Percentiles rank a stretch among this genome's conserved stretches.
phyloP scores from a whole-genome alignment of 2,329 filamentous ascomycete species.

The Colletotrichum eleusines region DNA sequence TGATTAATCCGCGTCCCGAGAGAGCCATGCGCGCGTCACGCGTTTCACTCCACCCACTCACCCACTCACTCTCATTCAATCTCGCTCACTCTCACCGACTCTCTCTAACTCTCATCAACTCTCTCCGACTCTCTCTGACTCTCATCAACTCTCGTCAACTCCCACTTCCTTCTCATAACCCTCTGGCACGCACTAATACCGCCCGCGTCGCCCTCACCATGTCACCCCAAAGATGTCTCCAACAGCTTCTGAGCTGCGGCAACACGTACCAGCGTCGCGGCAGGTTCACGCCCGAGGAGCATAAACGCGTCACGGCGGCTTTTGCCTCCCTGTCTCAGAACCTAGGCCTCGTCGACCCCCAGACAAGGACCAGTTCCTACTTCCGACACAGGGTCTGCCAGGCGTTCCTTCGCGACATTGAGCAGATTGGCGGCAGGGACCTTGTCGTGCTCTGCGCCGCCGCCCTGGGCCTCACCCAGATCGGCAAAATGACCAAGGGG shows the following conservation, averaged over 20 bases:
- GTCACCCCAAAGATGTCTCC: not conserved
- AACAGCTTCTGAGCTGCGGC: not conserved
- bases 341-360: not conserved
- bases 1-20: not conserved
- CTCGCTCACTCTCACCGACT: not conserved
- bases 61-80: conserved; percentile 3
- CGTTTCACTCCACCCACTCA: not conserved
- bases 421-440: not conserved
- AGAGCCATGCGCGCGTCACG: not conserved
- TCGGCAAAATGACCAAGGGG: not conserved
- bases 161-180: too few relatives aligned
- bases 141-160: not conserved
- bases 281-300: not conserved
- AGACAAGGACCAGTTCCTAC: not conserved
- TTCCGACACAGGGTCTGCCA: not conserved
- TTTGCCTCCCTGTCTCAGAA: not conserved
- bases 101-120: not conserved
- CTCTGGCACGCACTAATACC: not conserved
- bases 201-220: not conserved
- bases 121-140: not conserved
- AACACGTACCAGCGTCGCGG: not conserved
- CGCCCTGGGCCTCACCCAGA: not conserved
- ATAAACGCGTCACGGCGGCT: not conserved
- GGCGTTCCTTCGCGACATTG: not conserved
- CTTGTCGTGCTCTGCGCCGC: not conserved